Evolutionary conservation across 2,329 filamentous ascomycete species (phyloP).

Genomic region (Fusarium keratoplasticum): DNA sequence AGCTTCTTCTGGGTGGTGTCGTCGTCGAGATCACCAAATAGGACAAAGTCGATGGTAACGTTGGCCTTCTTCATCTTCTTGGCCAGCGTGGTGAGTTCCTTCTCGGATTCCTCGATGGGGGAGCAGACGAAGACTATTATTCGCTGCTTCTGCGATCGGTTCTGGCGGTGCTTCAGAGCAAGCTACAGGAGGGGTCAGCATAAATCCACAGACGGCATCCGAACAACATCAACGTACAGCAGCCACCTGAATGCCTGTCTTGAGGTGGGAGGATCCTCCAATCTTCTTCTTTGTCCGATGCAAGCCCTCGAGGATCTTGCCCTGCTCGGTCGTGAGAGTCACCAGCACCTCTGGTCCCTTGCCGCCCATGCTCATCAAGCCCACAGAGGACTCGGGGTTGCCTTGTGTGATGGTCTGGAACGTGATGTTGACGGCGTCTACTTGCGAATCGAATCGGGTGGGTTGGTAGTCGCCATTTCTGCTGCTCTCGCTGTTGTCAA

Average conservation of each 20-base stretch:
- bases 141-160: conserved; percentile 95
- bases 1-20: conserved; percentile 93
- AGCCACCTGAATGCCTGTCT: conserved; percentile 95
- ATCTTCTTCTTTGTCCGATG: conserved; percentile 93
- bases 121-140: conserved; percentile 98
- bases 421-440: conserved; percentile 93
- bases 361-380: conserved; percentile 98
- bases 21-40: conserved; percentile 93
- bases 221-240: conserved; percentile 71
- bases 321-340: conserved; percentile 94
- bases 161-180: conserved; percentile 96
- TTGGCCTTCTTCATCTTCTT: conserved; percentile 99
- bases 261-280: conserved; percentile 86
- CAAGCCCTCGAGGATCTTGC: conserved; percentile 92
- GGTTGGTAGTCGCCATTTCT: conserved; percentile 94
- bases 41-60: conserved; percentile 92
- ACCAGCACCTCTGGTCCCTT: conserved; percentile 97
- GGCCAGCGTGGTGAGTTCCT: conserved; percentile 86
- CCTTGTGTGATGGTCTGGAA: conserved; percentile 95
- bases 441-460: conserved; percentile 95
- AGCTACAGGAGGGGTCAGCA: conserved; percentile 67
- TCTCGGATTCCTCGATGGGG: conserved; percentile 88
- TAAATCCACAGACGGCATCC: not conserved
- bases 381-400: conserved; percentile 97
- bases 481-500: conserved; percentile 99